Evolutionary conservation across 75 land plant genomes (phyloP).

Genomic region (Larix kaempferi): DNA sequence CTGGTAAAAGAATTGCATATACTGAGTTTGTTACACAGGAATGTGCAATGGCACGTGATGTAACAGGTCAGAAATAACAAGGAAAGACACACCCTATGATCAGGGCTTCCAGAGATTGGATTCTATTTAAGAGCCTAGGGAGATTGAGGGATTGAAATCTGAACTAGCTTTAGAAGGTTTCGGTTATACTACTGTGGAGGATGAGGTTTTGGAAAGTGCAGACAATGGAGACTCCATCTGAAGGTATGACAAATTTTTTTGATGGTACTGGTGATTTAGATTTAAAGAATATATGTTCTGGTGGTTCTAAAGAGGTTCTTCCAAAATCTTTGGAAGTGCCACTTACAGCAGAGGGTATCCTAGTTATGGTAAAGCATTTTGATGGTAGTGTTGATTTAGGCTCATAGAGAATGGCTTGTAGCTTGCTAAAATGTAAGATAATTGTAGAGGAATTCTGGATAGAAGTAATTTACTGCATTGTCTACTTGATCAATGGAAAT

Average conservation of each 20-base stretch:
- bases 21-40: slow-evolving; percentile 1
- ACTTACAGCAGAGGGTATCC: neutral
- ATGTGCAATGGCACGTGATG: neutral
- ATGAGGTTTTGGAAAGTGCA: neutral
- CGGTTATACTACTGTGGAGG: neutral
- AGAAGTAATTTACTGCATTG: too few relatives aligned
- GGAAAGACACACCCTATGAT: neutral
- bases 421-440: too few relatives aligned
- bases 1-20: slow-evolving; percentile 7
- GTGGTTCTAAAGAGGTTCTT: neutral
- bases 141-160: neutral
- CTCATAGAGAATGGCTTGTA: neutral
- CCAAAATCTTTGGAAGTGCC: neutral
- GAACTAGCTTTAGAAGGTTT: neutral
- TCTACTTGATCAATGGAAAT: too few relatives aligned
- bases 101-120: neutral
- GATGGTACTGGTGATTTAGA: neutral
- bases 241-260: neutral
- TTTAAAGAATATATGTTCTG: neutral
- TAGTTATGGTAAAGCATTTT: neutral
- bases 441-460: too few relatives aligned
- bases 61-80: neutral
- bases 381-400: neutral
- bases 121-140: neutral
- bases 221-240: neutral